phyloP scores from a whole-genome alignment of 331 rosid species.

The Phaseolus coccineus region DNA sequence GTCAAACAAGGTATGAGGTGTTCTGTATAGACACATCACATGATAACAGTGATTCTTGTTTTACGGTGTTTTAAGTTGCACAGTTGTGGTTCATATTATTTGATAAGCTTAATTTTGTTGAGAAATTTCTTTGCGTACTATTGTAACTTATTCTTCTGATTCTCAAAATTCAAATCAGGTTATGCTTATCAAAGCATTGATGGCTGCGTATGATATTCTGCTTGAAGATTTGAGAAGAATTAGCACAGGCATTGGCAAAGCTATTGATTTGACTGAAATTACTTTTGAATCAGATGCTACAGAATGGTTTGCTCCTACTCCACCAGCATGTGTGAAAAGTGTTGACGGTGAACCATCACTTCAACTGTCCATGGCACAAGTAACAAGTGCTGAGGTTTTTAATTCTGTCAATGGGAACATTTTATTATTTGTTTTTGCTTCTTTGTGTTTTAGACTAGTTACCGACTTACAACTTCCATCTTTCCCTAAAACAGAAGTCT shows the following conservation, averaged over 20 bases:
- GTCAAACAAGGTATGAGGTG: constrained; percentile 65
- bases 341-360: constrained; percentile 53
- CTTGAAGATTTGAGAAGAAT: constrained; percentile 82
- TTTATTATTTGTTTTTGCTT: constrained; percentile 25
- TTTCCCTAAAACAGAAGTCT: constrained; percentile 53
- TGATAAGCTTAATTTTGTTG: constrained; percentile 25
- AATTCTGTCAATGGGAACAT: constrained; percentile 45
- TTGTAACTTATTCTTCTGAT: constrained; percentile 17
- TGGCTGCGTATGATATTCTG: constrained; percentile 76
- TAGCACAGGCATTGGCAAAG: constrained; percentile 70
- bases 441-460: constrained; percentile 35
- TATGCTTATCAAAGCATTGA: constrained; percentile 75
- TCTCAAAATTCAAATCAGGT: constrained; percentile 55
- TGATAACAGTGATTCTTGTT: constrained; percentile 21
- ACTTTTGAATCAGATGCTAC: constrained; percentile 67
- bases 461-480: constrained; percentile 13
- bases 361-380: constrained; percentile 54
- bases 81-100: constrained; percentile 35
- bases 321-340: constrained; percentile 44
- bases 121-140: constrained; percentile 29
- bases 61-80: constrained; percentile 15
- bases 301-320: constrained; percentile 55
- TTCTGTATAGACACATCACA: constrained; percentile 21
- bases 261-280: constrained; percentile 76
- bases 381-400: constrained; percentile 63